Evolutionary conservation across 2,329 filamentous ascomycete species (phyloP), one percentile per base, ranked within the genome.

Genomic region (Sporothrix phasma): DNA sequence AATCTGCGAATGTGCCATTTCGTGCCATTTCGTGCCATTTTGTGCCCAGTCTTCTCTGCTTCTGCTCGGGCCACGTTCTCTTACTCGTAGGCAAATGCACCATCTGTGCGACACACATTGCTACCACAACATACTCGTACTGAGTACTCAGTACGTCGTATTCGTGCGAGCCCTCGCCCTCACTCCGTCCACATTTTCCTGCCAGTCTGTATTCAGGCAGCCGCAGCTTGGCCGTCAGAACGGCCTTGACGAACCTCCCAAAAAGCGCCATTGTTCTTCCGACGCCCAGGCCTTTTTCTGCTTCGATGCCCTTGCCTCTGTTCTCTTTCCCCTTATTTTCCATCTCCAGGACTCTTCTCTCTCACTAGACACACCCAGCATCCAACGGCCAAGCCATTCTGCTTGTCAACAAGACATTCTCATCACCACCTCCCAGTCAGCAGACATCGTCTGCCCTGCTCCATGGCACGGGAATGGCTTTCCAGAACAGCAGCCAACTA

Each of bases 191-290:
- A 37, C 10, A 39, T 56, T 56, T 58, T 29, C 31, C 15, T 43
- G 34, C 37, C 54, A 10, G 8, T 24, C 22, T 15, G 7, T 29
- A 43, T 43, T n/a, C 54, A 62, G 47, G 61, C 61, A 62, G 34
- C 49, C 19, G 46, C 60, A 19, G 17, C 22, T 22, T 31, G 17
- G 34, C 37, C 15, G 37, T 8, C 22, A 24, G 34, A 26, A 43
- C 45, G 45, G 60, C 37, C 47, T 62, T 47, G 24, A 54, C 26
- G 31, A 29, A 3, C 22, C 54, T 10, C 29, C 53, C 51, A 39
- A 41, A 43, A 43, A 56, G 49, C 49, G 61, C 26, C 61, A 56
- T 63, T 39, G 49, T 56, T 59, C 51, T 46, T 64, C 54, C 22
- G 31, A 43, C 43, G 24, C 13, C 49, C 54, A 45, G 45, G 22